Evolutionary conservation across 306 rosid species (phyloP).

Genomic region (Cucurbita moschata): DNA sequence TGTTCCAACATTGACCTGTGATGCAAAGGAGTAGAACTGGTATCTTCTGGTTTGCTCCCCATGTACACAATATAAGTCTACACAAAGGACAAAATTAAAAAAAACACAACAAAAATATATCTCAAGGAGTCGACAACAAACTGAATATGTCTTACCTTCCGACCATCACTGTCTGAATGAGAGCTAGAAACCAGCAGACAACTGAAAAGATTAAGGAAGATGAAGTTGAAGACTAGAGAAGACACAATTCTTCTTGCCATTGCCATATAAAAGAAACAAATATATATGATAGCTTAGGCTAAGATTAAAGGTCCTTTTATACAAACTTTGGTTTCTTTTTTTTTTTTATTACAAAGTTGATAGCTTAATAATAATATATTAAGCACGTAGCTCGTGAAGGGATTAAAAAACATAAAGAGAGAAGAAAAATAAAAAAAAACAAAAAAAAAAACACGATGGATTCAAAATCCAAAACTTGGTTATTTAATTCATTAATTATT

Average conservation of each 20-base stretch:
- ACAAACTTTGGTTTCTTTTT: not conserved
- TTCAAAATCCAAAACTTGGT: not conserved
- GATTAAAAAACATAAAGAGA: not conserved
- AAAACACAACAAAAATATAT: not conserved
- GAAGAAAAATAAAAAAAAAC: too few species aligned
- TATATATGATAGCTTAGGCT: not conserved
- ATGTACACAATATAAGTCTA: conserved; percentile 14
- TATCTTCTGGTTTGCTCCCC: conserved; percentile 20
- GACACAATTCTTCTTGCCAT: not conserved
- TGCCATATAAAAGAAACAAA: not conserved
- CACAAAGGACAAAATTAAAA: too few species aligned
- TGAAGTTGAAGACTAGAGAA: not conserved
- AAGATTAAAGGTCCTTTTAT: not conserved
- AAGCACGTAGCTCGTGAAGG: not conserved
- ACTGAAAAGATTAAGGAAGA: not conserved
- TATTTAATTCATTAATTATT: too few species aligned
- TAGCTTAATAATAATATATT: not conserved
- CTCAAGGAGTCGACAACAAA: not conserved
- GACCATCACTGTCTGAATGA: not conserved
- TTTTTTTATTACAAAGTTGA: not conserved
- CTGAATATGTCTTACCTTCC: conserved; percentile 6
- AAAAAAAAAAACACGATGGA: not conserved
- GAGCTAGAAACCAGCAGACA: not conserved
- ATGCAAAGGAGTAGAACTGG: conserved; percentile 1
- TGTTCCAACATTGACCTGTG: conserved; percentile 19